Percentiles rank a stretch among this genome's conserved stretches.
phyloP scores from a whole-genome alignment of 2,329 filamentous ascomycete genomes.

The Scytalidium lignicola region DNA sequence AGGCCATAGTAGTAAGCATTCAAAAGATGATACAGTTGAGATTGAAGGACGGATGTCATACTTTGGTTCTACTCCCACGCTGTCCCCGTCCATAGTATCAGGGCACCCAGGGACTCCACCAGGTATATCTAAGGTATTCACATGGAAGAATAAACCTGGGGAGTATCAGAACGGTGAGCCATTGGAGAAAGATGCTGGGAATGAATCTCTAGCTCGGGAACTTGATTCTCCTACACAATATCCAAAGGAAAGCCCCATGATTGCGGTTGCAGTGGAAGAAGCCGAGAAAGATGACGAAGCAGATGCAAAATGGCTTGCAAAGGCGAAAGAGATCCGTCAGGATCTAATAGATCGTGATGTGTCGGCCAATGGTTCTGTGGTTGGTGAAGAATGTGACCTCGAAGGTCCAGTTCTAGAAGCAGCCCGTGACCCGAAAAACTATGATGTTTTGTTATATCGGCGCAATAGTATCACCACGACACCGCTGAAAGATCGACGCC shows the following conservation, averaged over 20 bases:
- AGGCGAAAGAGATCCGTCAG: constrained; percentile 38
- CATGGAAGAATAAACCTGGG: constrained; percentile 60
- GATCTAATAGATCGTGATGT: constrained; percentile 39
- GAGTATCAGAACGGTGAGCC: constrained; percentile 41
- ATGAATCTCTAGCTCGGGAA: constrained; percentile 5
- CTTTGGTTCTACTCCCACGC: constrained; percentile 14
- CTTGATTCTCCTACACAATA: constrained; percentile 3
- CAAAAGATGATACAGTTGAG: constrained; percentile 42
- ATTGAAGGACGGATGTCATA: constrained; percentile 15
- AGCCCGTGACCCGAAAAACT: constrained; percentile 39
- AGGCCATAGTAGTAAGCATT: constrained; percentile 49
- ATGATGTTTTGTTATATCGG: constrained; percentile 50
- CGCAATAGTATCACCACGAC: constrained; percentile 50
- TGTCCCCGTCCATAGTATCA: constrained; percentile 5
- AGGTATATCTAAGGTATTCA: constrained; percentile 47
- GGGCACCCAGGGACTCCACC: constrained; percentile 17
- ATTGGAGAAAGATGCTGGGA: constrained; percentile 13
- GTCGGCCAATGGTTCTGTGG: constrained; percentile 54
- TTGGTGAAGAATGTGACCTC: constrained; percentile 52
- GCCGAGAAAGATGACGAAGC: constrained; percentile 14
- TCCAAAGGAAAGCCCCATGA: constrained; percentile 4
- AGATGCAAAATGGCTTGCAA: constrained; percentile 23
- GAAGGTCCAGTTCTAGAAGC: constrained; percentile 47
- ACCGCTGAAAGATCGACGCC: constrained; percentile 19
- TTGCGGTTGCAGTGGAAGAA: constrained; percentile 7